A percentile compares a stretch with the other conserved stretches of the same genome.
phyloP scores from a whole-genome alignment of 2,329 filamentous ascomycete genomes.

The Triangularia verruculosa region DNA sequence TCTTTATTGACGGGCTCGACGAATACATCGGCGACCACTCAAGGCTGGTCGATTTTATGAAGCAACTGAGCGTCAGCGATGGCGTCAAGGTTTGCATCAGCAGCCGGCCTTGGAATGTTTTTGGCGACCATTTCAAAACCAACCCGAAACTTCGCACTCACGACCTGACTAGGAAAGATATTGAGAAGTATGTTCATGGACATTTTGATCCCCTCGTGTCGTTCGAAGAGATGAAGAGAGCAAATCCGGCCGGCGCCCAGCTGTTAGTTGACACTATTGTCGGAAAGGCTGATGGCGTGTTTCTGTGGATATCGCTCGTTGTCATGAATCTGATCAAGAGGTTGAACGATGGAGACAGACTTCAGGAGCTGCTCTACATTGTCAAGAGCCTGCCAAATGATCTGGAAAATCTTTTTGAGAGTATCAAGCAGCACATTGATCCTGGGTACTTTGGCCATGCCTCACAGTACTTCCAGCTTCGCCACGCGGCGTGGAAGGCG shows the following conservation, averaged over 20 bases:
- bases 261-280: neutral
- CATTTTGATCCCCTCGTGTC: neutral
- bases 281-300: neutral
- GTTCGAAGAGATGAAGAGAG: neutral
- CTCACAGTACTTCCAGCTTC: neutral
- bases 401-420: neutral
- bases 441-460: neutral
- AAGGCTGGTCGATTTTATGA: neutral
- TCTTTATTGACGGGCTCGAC: slow-evolving; percentile 1
- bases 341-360: neutral
- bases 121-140: neutral
- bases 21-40: neutral
- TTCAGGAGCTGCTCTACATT: neutral
- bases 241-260: no score
- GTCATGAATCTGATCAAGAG: neutral
- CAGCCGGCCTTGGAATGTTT: neutral
- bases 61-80: neutral
- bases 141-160: neutral
- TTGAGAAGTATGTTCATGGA: neutral
- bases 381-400: neutral
- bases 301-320: neutral
- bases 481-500: no score
- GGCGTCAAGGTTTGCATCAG: neutral
- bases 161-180: neutral
- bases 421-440: neutral